Conservation (phyloP, 1,139 yeast species). For the Diutina siamensis region DNA sequence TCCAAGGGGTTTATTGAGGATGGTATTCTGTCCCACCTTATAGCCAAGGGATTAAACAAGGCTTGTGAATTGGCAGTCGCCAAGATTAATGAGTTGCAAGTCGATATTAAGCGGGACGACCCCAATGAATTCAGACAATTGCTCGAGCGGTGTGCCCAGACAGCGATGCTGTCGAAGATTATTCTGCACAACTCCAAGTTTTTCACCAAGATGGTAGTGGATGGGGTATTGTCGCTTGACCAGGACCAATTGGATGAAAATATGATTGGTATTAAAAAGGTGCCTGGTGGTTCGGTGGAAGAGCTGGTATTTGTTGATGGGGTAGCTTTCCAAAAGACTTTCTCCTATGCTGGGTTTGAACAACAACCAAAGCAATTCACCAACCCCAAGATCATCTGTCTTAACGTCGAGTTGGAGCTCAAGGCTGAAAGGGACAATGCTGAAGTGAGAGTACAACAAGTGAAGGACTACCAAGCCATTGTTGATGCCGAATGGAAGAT, state of each 20-base stretch:
- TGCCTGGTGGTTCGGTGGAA: constrained; percentile 95
- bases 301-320: constrained; percentile 85
- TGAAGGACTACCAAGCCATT: constrained; percentile 85
- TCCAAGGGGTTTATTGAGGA: constrained; percentile 87
- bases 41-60: constrained; percentile 76
- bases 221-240: constrained; percentile 82
- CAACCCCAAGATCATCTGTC: constrained; percentile 71
- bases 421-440: constrained; percentile 99
- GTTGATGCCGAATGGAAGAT: constrained; percentile 99
- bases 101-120: constrained; percentile 37
- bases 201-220: constrained; percentile 94
- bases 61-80: constrained; percentile 73
- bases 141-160: constrained; percentile 85
- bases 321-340: constrained; percentile 94
- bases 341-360: constrained; percentile 58
- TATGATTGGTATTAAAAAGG: constrained; percentile 87
- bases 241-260: constrained; percentile 69
- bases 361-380: constrained; percentile 87
- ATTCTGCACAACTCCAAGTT: constrained; percentile 79
- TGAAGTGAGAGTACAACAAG: constrained; percentile 94
- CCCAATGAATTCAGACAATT: constrained; percentile 51
- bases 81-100: constrained; percentile 63
- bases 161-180: constrained; percentile 95
- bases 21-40: constrained; percentile 84
- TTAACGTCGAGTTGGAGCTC: constrained; percentile 89